These are phyloP conservation scores for Oryza nivara DNA, from an alignment of 176 grass and related monocot species.

Conservation along the genomic window DNA sequence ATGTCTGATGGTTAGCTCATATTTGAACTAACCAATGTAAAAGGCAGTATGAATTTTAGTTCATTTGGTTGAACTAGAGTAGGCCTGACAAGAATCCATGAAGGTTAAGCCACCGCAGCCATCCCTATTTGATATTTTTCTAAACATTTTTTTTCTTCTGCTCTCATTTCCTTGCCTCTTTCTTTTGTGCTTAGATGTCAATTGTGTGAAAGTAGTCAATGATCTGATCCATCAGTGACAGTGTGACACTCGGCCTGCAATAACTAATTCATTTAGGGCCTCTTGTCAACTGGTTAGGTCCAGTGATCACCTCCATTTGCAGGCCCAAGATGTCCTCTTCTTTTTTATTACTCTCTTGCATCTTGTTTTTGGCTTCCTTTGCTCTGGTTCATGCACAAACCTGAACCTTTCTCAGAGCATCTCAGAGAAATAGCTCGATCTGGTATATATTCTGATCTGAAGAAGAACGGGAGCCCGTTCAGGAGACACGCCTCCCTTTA, in stretches of 20 bases:
- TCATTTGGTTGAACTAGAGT: too few species aligned
- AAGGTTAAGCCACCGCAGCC: too few species aligned
- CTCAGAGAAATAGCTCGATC: not conserved
- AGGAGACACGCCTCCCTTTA: conserved; percentile 13
- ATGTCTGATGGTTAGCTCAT: too few species aligned
- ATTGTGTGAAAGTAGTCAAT: too few species aligned
- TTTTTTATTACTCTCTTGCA: not conserved
- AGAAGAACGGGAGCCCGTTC: conserved; percentile 23
- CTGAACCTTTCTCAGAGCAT: not conserved
- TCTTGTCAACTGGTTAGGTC: not conserved
- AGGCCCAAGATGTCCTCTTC: conserved; percentile 2
- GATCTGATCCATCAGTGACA: not conserved
- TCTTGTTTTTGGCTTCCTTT: not conserved
- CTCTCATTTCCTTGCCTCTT: too few species aligned
- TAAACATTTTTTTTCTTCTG: too few species aligned
- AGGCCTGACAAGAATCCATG: too few species aligned
- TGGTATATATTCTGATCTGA: not conserved
- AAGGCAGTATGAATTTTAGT: too few species aligned
- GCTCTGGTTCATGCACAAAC: not conserved
- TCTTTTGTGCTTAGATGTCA: too few species aligned
- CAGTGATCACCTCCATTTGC: not conserved
- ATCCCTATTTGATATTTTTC: too few species aligned
- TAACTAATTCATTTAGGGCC: not conserved
- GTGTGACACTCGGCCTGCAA: not conserved
- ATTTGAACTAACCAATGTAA: too few species aligned